Base-by-base conservation (phyloP, 495 filamentous ascomycete genomes). In the Talaromyces borbonicus region DNA sequence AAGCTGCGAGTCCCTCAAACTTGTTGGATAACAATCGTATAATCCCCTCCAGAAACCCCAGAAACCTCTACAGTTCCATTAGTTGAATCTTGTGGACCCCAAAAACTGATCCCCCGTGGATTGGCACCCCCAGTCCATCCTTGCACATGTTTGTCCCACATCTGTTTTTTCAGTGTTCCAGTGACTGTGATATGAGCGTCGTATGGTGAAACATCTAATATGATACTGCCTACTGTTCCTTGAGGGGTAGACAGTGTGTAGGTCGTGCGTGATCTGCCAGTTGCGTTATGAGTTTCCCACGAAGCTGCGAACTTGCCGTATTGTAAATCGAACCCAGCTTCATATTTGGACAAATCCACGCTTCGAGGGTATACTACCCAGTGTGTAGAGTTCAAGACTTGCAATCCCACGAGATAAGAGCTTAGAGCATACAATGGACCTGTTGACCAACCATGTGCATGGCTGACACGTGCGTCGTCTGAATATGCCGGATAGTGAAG, bases 381-480 rank as follows among this genome's bases (percentile, higher is more conserved):
- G 31, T 33, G 6, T 8, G 31, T 33, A 16, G 31, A 33, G 16
- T 33, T 33, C 1, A 33, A 15, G 11, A 33, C 31, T 39, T 68
- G 60, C 31, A 83, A 67, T 1, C 78, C 79, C 0, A 72, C 59
- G 0, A 76, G 61, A 36, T 71, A 66, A 18, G 59, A 54, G 1
- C 58, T 71, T 7, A 83, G 56, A 1, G 67, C 66, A 12, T 59
- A 61, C 8, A 75, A 79, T 11, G 79, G 78, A 0, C 75, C 75
- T 1, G 72, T 70, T 0, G 71, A 58, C 79, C 77, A 83, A 0
- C 77, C 78, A 48, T 81, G 79, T 0, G 77, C 76, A 52, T 79
- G 77, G 11, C 61, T 70, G 19, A 75, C 68, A 7, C 75, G 62
- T 5, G 75, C 61, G 25, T 70, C 62, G 45, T 70, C 70, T 29